Evolutionary conservation across 495 filamentous ascomycete species (phyloP), one percentile per base, ranked within the genome.

Genomic region (Annulohypoxylon moriforme): DNA sequence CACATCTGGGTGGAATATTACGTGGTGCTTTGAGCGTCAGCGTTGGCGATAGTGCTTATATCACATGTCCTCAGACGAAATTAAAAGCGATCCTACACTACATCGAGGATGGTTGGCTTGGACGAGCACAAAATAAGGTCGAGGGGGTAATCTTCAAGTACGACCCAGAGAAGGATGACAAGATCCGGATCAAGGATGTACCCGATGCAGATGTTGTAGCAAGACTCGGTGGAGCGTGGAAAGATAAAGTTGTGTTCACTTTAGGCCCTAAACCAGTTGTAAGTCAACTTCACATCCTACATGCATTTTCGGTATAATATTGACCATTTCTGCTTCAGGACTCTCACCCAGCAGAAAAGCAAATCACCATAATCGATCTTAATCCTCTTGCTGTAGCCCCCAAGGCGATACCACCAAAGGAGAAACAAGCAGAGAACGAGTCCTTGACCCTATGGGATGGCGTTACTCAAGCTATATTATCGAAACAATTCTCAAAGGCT

Each of bases 51-150:
- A 86, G 88, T 68, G 95, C 92, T 73, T 97, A 92, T 76, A 82
- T 98, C 47, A 93, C 90, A 8, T 99, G 96, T 78, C 85, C 89
- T 4, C 92, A 93, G 80, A 97, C 93, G 1, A 91, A 89, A 68
- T 89, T 95, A 71, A 98, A 98, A 78, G 90, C 90, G 4, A 97
- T 99, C 60, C 79, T 99, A 16, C 90, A 94, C 65, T 99, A 99
- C 78, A 78, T 94, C 53, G 95, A 98, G 71, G 96, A 99, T 58
- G 93, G 93, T 33, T 99, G 96, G 95, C 86, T 98, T 8, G 93
- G 94, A 46, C 92, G 92, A 61, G 88, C 94, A 34, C 94, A 96
- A 67, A 95, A 98, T 78, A 92, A 90, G 76, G 89, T 99, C 7
- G 91, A 97, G 59, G 96, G 96, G 16, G 90, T 98, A 25, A 85